These are phyloP conservation scores for Wickerhamomyces mucosus DNA, from an alignment of 805 yeast genomes.

Conservation along the genomic window DNA sequence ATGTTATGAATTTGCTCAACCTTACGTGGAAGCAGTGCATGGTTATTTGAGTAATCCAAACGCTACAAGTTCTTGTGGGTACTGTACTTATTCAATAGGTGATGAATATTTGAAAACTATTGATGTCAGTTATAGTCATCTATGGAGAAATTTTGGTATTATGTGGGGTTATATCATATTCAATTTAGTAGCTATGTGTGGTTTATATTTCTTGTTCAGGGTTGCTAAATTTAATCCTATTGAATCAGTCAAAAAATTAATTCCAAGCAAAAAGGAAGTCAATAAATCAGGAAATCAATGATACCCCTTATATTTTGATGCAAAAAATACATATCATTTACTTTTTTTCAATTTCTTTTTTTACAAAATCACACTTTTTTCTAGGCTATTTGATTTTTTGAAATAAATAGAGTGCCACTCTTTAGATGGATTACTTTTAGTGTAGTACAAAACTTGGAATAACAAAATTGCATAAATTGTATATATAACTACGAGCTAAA, in stretches of 20 bases:
- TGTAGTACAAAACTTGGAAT: too few species aligned
- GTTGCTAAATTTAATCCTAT: neutral
- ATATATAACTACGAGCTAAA: too few species aligned
- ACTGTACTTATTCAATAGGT: slow-evolving; percentile 30
- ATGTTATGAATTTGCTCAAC: slow-evolving; percentile 45
- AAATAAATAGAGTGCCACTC: too few species aligned
- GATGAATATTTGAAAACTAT: slow-evolving; percentile 25
- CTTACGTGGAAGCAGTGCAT: slow-evolving; percentile 27
- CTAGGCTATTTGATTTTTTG: too few species aligned
- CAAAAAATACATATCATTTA: too few species aligned
- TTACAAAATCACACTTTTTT: too few species aligned
- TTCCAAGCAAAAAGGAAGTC: too few species aligned
- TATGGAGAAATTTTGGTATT: slow-evolving; percentile 60
- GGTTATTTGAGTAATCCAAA: slow-evolving; percentile 54
- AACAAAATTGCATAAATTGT: too few species aligned
- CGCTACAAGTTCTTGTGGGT: slow-evolving; percentile 39
- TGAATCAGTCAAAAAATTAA: neutral
- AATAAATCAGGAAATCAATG: too few species aligned
- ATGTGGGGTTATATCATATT: slow-evolving; percentile 42
- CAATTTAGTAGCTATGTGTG: slow-evolving; percentile 18
- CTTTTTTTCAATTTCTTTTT: too few species aligned
- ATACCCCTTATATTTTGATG: too few species aligned
- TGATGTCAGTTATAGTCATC: slow-evolving; percentile 11
- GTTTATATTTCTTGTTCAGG: slow-evolving; percentile 1
- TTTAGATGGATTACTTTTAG: too few species aligned